Evolutionary conservation across 192 early-diverging fungal genomes (phyloP), one percentile per base, ranked within the genome.

Genomic region (Coemansia pectinata): DNA sequence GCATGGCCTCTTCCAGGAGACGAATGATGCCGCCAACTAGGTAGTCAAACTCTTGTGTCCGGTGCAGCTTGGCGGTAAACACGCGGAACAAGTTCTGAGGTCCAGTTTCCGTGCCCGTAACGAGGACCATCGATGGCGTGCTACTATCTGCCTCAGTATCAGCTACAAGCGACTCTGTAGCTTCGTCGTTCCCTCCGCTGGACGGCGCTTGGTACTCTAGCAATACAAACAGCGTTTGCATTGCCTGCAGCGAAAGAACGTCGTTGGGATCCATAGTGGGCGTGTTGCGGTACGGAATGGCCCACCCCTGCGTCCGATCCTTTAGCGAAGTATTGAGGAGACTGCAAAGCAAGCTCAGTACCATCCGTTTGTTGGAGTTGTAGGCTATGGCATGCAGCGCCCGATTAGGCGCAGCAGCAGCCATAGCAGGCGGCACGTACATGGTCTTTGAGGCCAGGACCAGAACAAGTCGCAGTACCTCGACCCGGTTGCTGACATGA

Each of bases 231-330:
- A 81, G 65, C 34, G 68, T 65, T 50, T 94, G 94, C 38, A 94
- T 67, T 45, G 88, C 89, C 21, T 91, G 61, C n/a, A 89, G 80
- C 11, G 92, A 90, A 4, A 94, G 83, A 23, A 88, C 83, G 63
- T 97, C 95, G 14, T 85, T 74, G 0, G 90, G 83, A 67, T 95
- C 91, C 10, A 86, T 83, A 48, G 91, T 87, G 40, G 94, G 57
- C 5, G 94, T 82, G 74, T 94, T 92, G 67, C 95, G 94, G 77
- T 96, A 97, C 40, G 94, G 94, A 11, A 93, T 82, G 5, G 87
- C 90, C 94, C 94, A 96, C 29, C 94, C 94, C 12, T 90, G 84
- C 6, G 92, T 91, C 69, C 95, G 91, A 71, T 95, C 94, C 42
- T 89, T 89, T 6, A 90, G 75, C 2, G 88, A 88, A 1, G 94